Base-by-base conservation (phyloP, 306 rosid species). In the Rosa lucieae region DNA sequence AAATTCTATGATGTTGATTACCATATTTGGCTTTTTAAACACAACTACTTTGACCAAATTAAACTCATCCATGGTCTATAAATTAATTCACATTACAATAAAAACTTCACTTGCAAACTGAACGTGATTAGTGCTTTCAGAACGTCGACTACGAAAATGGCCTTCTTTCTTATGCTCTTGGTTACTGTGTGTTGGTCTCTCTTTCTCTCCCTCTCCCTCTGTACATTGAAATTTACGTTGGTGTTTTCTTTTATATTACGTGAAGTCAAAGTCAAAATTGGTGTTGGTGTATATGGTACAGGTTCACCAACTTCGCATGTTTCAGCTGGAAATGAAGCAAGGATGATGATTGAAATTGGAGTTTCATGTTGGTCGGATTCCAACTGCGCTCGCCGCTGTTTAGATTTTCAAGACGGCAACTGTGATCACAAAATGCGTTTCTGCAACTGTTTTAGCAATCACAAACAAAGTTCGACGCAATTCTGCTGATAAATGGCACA, bases 241-340 rank as follows among this genome's bases (percentile, higher is more conserved):
- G 4, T 23, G 67, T 10, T 59, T 58, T n/a, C 12, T 53, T 56
- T 56, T 58, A 9, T 21, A 58, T 58, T 4, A 58, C 35, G 3
- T 58, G 13, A 58, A 58, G 20, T 23, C 6, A 1, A 20, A 20
- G 7, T 21, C 6, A 10, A 3, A 23, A 58, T 3, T 61, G 67
- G 14, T 59, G 39, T 6, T 48, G 53, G 4, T 12, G 21, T 20
- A 17, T 18, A 67, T 5, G 17, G 51, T 5, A 35, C 18, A 71
- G 59, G 59, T 48, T 71, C 75, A 6, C 59, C 40, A 71, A 71
- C n/a, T 48, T 23, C 2, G 74, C 53, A 47, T 23, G 75, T 71
- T 71, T 29, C 12, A 23, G 61, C 67, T 2, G 8, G 59, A 48
- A 48, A 29, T 23, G 51, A 13, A 46, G 67, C 67, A 1, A 26